phyloP scores from a whole-genome alignment of 805 yeast genomes.

The Barnettozyma pratensis region DNA sequence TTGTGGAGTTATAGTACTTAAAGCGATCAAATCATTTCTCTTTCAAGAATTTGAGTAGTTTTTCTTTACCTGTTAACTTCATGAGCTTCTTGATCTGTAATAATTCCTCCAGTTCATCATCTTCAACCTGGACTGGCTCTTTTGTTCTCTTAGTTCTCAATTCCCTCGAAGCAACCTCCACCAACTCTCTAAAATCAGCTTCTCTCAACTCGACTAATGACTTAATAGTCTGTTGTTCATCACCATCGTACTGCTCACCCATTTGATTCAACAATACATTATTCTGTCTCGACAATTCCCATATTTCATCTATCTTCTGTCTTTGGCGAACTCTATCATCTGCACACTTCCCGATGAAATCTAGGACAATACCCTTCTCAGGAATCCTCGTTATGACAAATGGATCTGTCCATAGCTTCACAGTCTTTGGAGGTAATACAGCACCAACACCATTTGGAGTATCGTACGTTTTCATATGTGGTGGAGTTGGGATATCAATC shows the following conservation, averaged over 20 bases:
- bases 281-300: conserved; percentile 30
- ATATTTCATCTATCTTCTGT: conserved; percentile 30
- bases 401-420: conserved; percentile 26
- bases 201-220: conserved; percentile 29
- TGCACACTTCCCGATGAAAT: conserved; percentile 56
- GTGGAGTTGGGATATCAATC: conserved; percentile 31
- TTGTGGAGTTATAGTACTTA: not conserved
- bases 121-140: conserved; percentile 13
- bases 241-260: conserved; percentile 19
- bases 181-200: conserved; percentile 43
- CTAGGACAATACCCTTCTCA: conserved; percentile 62
- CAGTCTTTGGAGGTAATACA: conserved; percentile 20
- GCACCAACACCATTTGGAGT: conserved; percentile 34
- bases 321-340: conserved; percentile 26
- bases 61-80: conserved; percentile 64
- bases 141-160: conserved; percentile 10
- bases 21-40: not conserved
- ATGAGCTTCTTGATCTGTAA: conserved; percentile 54
- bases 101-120: conserved; percentile 46
- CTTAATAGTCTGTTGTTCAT: conserved; percentile 30
- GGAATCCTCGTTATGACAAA: conserved; percentile 59
- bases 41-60: conserved; percentile 53
- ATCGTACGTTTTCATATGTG: conserved; percentile 30
- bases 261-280: conserved; percentile 31
- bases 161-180: conserved; percentile 34